A percentile compares a stretch with the other conserved stretches of the same genome.
These are phyloP conservation scores for Rhodosporidiobolus odoratus DNA, from an alignment of 768 basidiomycete genomes.

Conservation along the genomic window DNA sequence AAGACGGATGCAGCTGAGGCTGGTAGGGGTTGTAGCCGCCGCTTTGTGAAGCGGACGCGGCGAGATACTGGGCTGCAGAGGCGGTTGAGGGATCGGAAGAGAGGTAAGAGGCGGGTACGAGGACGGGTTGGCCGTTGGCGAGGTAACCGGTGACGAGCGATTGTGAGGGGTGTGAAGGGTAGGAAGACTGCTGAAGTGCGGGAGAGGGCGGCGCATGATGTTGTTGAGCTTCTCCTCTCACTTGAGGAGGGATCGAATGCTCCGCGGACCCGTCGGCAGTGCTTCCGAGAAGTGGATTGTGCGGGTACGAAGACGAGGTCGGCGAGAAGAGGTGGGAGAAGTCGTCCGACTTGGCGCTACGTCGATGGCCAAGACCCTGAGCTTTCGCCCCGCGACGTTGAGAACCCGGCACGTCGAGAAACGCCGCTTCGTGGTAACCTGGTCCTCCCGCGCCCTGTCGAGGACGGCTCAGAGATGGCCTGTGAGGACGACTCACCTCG, in stretches of 20 bases:
- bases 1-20: constrained; percentile 4
- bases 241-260: background rate
- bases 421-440: constrained; percentile 15
- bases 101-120: constrained; percentile 2
- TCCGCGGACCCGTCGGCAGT: background rate
- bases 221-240: background rate
- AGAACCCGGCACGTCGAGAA: background rate
- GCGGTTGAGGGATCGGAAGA: background rate
- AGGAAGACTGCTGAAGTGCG: background rate
- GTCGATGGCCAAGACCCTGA: constrained; percentile 21
- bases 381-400: constrained; percentile 5
- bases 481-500: background rate
- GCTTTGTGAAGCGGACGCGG: background rate
- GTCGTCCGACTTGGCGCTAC: constrained; percentile 25
- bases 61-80: background rate
- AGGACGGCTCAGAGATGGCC: background rate
- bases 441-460: background rate
- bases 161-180: background rate
- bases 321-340: constrained; percentile 23
- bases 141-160: constrained; percentile 7
- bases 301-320: background rate
- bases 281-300: no score
- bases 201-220: background rate
- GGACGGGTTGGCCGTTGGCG: constrained; percentile 9
- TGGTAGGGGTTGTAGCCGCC: background rate